Conservation (phyloP, 2,329 filamentous ascomycete species). For the Parasarocladium wereldwijsianum region DNA sequence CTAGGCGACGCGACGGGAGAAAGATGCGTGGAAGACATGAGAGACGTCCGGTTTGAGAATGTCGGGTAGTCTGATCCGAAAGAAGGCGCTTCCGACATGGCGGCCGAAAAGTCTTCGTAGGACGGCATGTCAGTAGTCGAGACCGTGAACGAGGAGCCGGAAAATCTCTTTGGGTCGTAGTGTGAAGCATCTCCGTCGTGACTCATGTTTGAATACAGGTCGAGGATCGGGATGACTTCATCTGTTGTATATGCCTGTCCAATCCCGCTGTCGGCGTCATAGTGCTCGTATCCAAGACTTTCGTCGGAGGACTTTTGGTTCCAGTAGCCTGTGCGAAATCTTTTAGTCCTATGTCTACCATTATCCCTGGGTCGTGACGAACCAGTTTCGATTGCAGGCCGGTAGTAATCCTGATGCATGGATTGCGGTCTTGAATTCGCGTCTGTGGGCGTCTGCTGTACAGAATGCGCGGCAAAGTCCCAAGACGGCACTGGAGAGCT, state of each 20-base stretch:
- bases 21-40: conserved; percentile 55
- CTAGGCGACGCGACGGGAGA: conserved; percentile 60
- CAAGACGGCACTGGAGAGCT: conserved; percentile 38
- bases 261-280: conserved; percentile 44
- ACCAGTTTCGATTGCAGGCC: conserved; percentile 4
- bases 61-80: conserved; percentile 54
- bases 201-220: conserved; percentile 34
- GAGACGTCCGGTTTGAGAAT: conserved; percentile 51
- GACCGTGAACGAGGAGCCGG: conserved; percentile 60
- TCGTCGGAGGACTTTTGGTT: conserved; percentile 42
- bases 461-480: conserved; percentile 39
- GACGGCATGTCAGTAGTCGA: conserved; percentile 58
- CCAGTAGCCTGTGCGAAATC: conserved; percentile 18
- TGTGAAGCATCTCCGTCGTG: conserved; percentile 33
- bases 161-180: conserved; percentile 47
- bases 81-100: conserved; percentile 51
- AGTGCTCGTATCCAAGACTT: conserved; percentile 35
- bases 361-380: conserved; percentile 2
- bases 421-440: conserved; percentile 38
- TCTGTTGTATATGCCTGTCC: conserved; percentile 49
- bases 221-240: conserved; percentile 47
- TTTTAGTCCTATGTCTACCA: conserved; percentile 1
- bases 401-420: conserved; percentile 33
- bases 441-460: conserved; percentile 35
- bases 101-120: conserved; percentile 56